Evolutionary conservation across 2,329 filamentous ascomycete genomes (phyloP), one percentile per base, ranked within the genome.

Genomic region (Colletotrichum theobromicola): DNA sequence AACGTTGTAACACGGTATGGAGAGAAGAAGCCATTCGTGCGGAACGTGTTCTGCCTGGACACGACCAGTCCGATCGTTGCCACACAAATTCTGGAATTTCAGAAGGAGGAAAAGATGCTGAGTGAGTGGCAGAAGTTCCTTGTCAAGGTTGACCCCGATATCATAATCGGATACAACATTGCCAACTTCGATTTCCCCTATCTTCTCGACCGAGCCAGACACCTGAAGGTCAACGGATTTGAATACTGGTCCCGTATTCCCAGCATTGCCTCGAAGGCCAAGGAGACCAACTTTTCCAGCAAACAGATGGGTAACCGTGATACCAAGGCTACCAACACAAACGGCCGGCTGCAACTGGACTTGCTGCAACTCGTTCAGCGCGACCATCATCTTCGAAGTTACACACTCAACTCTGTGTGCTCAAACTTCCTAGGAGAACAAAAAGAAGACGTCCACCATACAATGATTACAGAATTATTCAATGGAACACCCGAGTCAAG

Each of bases 81-180:
- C 74, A 98, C 97, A 0, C 94, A 99, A 79, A 93, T 99, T 68
- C 88, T 98, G 53, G 94, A 95, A 75, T 98, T 94, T 77, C 88
- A 93, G 21, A 89, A 90, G 57, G 97, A 99, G 82, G 92, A 94
- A 69, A 92, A 95, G 75, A 97, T 99, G 96, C 88, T 99, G n/a
- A 92, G 93, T 84, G 92, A 93, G 55, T 99, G 97, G 97, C 93
- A 94, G 80, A 90, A 97, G 74, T 99, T 99, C 77, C 84, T 99
- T 18, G 90, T 97, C 78, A 92, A 95, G 79, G 95, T 97, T 2
- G 97, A 99, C 78, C 96, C 97, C 1, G 97, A 99, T 85, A 94
- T 99, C 77, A 98, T 99, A 80, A 99, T 97, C 70, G 97, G 97
- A 60, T 99, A 99, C 92, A 99, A 99, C 84, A 99, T 98, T 85